Percentiles rank a stretch among this genome's conserved stretches.
These are phyloP conservation scores for Tetracentron sinense DNA, from an alignment of 164 flowering plant genomes.

Conservation along the genomic window DNA sequence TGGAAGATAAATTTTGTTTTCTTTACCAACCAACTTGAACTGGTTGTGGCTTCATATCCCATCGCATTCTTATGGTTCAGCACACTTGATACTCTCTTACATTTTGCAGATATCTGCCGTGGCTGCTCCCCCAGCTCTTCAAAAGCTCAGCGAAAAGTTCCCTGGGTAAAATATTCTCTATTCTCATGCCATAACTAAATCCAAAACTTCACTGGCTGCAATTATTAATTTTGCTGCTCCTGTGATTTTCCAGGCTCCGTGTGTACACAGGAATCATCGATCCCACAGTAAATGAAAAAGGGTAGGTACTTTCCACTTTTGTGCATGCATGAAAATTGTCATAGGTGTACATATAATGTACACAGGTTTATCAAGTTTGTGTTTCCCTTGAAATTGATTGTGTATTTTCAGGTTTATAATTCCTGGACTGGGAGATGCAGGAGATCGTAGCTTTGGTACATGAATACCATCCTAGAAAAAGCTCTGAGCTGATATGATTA, in stretches of 20 bases:
- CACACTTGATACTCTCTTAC: neutral
- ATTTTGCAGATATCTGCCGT: conserved; percentile 78
- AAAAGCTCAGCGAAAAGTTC: conserved; percentile 81
- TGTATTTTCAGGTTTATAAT: conserved; percentile 64
- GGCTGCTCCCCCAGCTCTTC: conserved; percentile 97
- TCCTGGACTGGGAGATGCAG: conserved; percentile 97
- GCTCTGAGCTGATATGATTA: no score
- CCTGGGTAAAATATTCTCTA: conserved; percentile 58
- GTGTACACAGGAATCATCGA: conserved; percentile 85
- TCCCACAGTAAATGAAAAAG: conserved; percentile 77
- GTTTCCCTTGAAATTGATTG: neutral
- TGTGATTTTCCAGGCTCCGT: conserved; percentile 57
- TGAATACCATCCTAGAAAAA: no score
- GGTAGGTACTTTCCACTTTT: conserved; percentile 36
- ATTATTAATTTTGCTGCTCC: neutral
- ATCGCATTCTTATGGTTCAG: neutral
- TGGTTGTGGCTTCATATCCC: neutral
- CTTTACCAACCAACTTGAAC: no score
- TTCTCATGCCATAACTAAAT: neutral
- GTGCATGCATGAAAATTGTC: neutral
- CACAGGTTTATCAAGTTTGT: neutral
- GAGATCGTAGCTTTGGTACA: conserved; percentile 88
- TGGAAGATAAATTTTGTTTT: no score
- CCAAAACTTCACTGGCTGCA: neutral
- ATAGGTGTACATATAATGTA: neutral